A percentile compares a stretch with the other conserved stretches of the same genome.
phyloP scores from a whole-genome alignment of 2,329 filamentous ascomycete genomes.

The Tolypocladium tundrense region DNA sequence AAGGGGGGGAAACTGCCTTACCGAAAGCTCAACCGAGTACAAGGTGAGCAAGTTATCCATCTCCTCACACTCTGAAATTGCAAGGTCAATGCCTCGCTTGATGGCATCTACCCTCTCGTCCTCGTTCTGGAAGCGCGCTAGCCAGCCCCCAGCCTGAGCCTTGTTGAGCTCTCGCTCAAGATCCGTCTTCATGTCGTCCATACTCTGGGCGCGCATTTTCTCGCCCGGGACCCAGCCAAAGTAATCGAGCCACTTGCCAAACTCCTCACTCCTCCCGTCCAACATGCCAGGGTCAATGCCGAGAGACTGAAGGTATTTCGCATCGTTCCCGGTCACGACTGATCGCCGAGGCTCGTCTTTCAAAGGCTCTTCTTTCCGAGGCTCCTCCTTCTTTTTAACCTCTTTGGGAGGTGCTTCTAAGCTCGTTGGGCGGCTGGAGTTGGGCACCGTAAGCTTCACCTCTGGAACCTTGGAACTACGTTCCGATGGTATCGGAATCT shows the following conservation, averaged over 20 bases:
- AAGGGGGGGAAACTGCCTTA: slow-evolving; percentile 33
- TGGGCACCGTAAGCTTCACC: slow-evolving; percentile 46
- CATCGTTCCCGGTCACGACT: slow-evolving; percentile 61
- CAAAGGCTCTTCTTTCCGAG: slow-evolving; percentile 29
- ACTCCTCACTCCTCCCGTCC: slow-evolving; percentile 66
- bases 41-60: slow-evolving; percentile 87
- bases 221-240: slow-evolving; percentile 79
- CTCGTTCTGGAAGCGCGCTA: slow-evolving; percentile 73
- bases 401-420: slow-evolving; percentile 24
- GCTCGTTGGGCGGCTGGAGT: slow-evolving; percentile 27
- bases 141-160: slow-evolving; percentile 86
- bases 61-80: slow-evolving; percentile 93
- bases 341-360: slow-evolving; percentile 48
- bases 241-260: slow-evolving; percentile 72
- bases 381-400: slow-evolving; percentile 15
- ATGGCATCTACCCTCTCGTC: slow-evolving; percentile 85
- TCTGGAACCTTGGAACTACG: slow-evolving; percentile 36
- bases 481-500: slow-evolving; percentile 19
- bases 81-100: slow-evolving; percentile 73
- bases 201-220: slow-evolving; percentile 61
- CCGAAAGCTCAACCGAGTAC: slow-evolving; percentile 87
- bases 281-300: slow-evolving; percentile 71
- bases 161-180: slow-evolving; percentile 81
- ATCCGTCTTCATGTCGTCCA: slow-evolving; percentile 73
- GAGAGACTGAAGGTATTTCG: slow-evolving; percentile 66